These are phyloP conservation scores for Wickerhamomyces sp. DNA, from an alignment of 1,139 yeast genomes.

Conservation along the genomic window DNA sequence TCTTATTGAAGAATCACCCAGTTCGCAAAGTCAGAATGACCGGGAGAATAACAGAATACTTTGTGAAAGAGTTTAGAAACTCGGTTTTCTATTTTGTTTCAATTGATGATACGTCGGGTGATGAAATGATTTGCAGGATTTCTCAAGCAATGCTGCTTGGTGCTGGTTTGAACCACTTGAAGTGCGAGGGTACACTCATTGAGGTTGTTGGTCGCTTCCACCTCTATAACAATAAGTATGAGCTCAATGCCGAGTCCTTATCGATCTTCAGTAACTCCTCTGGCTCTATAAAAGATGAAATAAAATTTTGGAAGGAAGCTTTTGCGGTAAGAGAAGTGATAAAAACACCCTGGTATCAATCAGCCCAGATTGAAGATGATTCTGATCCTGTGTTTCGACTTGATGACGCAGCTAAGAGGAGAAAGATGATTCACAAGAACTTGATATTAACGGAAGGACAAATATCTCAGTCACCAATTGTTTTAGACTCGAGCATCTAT, in stretches of 20 bases:
- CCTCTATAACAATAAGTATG: conserved; percentile 14
- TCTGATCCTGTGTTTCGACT: not conserved
- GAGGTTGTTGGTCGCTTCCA: conserved; percentile 14
- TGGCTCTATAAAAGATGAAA: conserved; percentile 24
- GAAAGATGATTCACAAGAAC: conserved; percentile 7
- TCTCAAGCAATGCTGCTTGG: conserved; percentile 6
- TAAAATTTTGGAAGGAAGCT: conserved; percentile 32
- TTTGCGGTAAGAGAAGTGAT: conserved; percentile 26
- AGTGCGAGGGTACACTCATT: conserved; percentile 11
- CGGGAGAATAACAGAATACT: conserved; percentile 30
- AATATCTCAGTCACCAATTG: conserved; percentile 4
- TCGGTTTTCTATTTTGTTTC: conserved; percentile 14
- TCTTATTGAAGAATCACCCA: conserved; percentile 35
- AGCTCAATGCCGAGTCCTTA: conserved; percentile 27
- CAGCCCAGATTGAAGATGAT: conserved; percentile 10
- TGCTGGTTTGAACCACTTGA: conserved; percentile 8
- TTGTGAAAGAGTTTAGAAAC: conserved; percentile 12
- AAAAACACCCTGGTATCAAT: conserved; percentile 26
- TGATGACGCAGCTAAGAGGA: conserved; percentile 2
- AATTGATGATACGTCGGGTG: conserved; percentile 30
- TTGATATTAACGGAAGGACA: conserved; percentile 5
- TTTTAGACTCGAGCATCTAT: conserved; percentile 11
- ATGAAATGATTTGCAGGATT: conserved; percentile 17
- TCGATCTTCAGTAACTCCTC: conserved; percentile 23
- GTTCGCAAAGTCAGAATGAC: conserved; percentile 25